Evolutionary conservation across 495 filamentous ascomycete genomes (phyloP), one percentile per base, ranked within the genome.

Genomic region (Podospora tetraspora): DNA sequence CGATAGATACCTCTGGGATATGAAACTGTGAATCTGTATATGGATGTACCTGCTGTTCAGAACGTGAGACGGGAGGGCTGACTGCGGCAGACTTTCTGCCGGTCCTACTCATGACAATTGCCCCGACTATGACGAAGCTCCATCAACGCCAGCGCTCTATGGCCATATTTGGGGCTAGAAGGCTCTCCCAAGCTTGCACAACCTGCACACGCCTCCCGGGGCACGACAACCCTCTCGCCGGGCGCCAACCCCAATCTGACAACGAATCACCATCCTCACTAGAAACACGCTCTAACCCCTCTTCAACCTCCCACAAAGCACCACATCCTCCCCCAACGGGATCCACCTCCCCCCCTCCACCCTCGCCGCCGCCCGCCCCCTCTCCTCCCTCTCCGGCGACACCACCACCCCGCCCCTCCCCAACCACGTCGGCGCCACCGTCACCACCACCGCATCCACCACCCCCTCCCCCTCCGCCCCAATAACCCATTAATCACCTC

Each of bases 361-460:
- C 57, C 65, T 60, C 25, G 37, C 22, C 21, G 65, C 57, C 24
- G 63, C 19, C 12, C 7, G n/a, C 16, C 34, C 34, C 34, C 25
- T 25, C 27, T 29, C 64, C 32, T 43, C 30, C n/a, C 65, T 24
- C 58, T 60, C 43, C 34, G 89, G 91, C 66, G 84, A 85, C n/a
- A 95, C 89, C 3, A 83, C 81, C 21, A 95, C 92, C 12, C 92
- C 91, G 1, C 91, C 91, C 66, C 84, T 79, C n/a, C 93, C 93
- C 9, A 97, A 82, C 82, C 91, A 96, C 1, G 86, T 90, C 9
- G 93, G 93, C 1, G 93, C 92, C 70, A 96, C 84, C 0, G 93
- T 96, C 67, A 95, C 82, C 69, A 97, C 86, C 43, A 95, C 87
- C 4, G 87, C 87, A 70, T 87, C 82, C 64, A 97, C 82, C 24